Evolutionary conservation across 1,284 basidiomycete genomes (phyloP), one percentile per base, ranked within the genome.

Genomic region (Cerrena zonata): DNA sequence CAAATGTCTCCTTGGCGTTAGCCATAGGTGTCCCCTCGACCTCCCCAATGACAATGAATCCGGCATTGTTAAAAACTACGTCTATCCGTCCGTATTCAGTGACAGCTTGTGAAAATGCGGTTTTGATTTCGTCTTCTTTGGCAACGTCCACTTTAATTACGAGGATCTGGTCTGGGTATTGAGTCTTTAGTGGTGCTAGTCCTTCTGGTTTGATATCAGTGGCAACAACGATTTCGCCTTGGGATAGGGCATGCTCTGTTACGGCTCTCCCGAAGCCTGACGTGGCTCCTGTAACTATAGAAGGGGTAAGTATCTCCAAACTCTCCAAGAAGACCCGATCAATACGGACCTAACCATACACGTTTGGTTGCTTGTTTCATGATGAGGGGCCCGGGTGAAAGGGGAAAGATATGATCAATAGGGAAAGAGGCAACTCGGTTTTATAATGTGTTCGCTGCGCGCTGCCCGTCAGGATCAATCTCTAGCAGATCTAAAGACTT

Each of bases 21-120:
- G 59, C 57, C 2, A 69, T 65, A 0, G 64, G 60, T 3, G 61
- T 64, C 27, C 56, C 60, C 51, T 75, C 72, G 13, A 69, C 57
- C 53, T 73, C 71, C 25, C 62, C 65, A 5, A 67, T 19, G 11
- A 64, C 38, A 13, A 25, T 55, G 36, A 47, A 57, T 10, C 60
- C 69, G 0, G 74, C 74, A 40, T 75, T 76, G 58, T 74, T 77
- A 50, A 73, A 66, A 3, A 76, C 69, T 13, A 75, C 65, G 45
- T 76, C 72, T 21, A 75, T 52, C 19, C 69, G 63, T 3, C 71
- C 74, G 52, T 74, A 76, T 19, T 54, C 50, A 0, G 53, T 51
- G 43, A 63, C 58, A 2, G 69, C 65, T 12, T 55, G 54, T 2
- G 60, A 56, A 41, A 77, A 75, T 1, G 70, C 74, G 2, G 42